Conservation (phyloP, 169 alveolate species). For the Babesia gibsoni region DNA sequence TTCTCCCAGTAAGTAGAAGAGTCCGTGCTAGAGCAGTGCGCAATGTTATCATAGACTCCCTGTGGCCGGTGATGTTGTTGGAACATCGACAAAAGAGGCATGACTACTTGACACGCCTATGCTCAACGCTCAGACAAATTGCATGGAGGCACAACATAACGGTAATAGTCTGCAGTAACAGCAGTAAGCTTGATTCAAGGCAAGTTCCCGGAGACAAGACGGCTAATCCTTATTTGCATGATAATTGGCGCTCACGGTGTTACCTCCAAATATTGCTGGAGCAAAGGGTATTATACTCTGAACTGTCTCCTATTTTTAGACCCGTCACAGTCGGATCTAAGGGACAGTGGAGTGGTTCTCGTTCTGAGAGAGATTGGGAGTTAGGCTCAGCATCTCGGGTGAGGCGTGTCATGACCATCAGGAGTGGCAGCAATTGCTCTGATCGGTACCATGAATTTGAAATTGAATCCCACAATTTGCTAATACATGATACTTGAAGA, state of each 20-base stretch:
- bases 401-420: slow-evolving; percentile 10
- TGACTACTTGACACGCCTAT: slow-evolving; percentile 20
- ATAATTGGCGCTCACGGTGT: slow-evolving; percentile 11
- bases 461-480: background rate
- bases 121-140: slow-evolving; percentile 25
- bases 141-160: slow-evolving; percentile 38
- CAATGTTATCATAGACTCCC: slow-evolving; percentile 45
- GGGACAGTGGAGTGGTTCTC: too few relatives aligned
- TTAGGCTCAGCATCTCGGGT: background rate
- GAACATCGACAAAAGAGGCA: slow-evolving; percentile 8
- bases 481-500: background rate
- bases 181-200: background rate
- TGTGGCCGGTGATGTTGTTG: slow-evolving; percentile 44
- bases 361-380: background rate
- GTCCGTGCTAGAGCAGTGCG: slow-evolving; percentile 39
- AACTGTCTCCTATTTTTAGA: too few relatives aligned
- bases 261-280: slow-evolving; percentile 13
- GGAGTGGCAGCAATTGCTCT: background rate
- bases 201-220: background rate
- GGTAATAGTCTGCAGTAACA: slow-evolving; percentile 49
- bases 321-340: background rate
- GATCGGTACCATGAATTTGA: background rate
- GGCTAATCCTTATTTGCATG: background rate
- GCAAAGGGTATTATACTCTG: background rate
- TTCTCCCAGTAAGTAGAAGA: background rate